These are phyloP conservation scores for Trichoderma parareesei DNA, from an alignment of 495 filamentous ascomycete species.

Conservation along the genomic window DNA sequence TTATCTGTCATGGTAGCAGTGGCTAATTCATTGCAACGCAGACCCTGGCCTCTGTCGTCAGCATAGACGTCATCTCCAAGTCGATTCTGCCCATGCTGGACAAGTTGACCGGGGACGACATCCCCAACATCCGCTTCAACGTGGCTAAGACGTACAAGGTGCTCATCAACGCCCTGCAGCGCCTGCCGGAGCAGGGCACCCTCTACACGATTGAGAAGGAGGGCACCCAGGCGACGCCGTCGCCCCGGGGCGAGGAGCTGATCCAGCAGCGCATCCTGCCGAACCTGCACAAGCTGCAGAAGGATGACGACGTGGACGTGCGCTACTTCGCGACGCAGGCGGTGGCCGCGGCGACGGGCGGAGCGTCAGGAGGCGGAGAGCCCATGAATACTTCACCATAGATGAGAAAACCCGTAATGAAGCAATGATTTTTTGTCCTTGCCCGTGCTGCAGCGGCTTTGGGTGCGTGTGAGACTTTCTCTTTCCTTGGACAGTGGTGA, in stretches of 20 bases:
- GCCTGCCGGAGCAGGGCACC: slow-evolving; percentile 80
- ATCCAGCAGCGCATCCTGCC: slow-evolving; percentile 84
- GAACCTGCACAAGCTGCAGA: slow-evolving; percentile 86
- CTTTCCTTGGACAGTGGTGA: neutral
- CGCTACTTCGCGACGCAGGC: slow-evolving; percentile 76
- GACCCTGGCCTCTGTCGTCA: slow-evolving; percentile 91
- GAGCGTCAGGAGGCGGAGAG: slow-evolving; percentile 32
- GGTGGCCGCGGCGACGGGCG: slow-evolving; percentile 21
- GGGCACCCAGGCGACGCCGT: slow-evolving; percentile 51
- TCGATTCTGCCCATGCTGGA: slow-evolving; percentile 95
- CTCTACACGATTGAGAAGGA: slow-evolving; percentile 76
- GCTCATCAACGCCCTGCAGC: slow-evolving; percentile 79
- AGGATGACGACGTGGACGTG: slow-evolving; percentile 96
- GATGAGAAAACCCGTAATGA: slow-evolving; percentile 27
- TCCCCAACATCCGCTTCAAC: slow-evolving; percentile 99
- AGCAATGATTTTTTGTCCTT: slow-evolving; percentile 14
- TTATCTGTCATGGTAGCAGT: neutral
- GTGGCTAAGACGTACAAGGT: slow-evolving; percentile 94
- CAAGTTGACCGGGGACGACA: slow-evolving; percentile 82
- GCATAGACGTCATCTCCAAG: slow-evolving; percentile 80
- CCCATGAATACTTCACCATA: slow-evolving; percentile 55
- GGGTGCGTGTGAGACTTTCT: neutral
- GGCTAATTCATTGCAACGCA: slow-evolving; percentile 34
- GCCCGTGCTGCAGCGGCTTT: neutral
- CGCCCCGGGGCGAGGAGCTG: slow-evolving; percentile 67